Evolutionary conservation across 305 asterid species (phyloP), one percentile per base, ranked within the genome.

Genomic region (Fraxinus floribunda): DNA sequence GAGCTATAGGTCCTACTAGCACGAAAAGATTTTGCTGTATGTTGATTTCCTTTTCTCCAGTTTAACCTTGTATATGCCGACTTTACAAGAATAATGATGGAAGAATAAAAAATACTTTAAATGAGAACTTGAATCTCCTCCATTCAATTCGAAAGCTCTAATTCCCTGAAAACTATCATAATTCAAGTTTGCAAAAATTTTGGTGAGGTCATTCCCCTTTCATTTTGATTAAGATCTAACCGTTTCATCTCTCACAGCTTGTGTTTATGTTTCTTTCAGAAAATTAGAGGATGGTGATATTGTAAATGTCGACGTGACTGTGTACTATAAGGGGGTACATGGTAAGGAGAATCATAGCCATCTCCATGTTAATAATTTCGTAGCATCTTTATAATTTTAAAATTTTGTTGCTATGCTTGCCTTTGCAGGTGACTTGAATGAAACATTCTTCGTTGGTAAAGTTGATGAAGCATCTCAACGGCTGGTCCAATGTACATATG

Each of bases 241-340:
- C 55, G 41, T 55, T 83, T 70, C 41, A 46, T 84, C 38, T 83
- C 71, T 76, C 18, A 78, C 76, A 41, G 78, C 77, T 71, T 79
- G 36, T 36, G 7, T 57, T 80, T 26, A 24, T 72, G 8, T 35
- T 87, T 87, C 78, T 85, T 80, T 74, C 93, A 96, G 99, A 95
- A 93, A 89, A 89, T 88, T 96, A 83, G 98, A 93, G 90, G 99
- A 94, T 87, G 99, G 98, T 11, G 99, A 96, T 86, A 92, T 96
- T 85, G 98, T 96, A 64, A 94, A 96, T 86, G 96, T 96, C 84
- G 99, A 96, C 82, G 92, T 96, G 73, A 85, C 94, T 55, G 97
- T 96, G 82, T 96, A 82, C 86, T 93, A 96, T 84, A 93, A 94
- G 85, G 99, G 99, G 41, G 97, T 93, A 82, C 98, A 96, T 87